phyloP scores from a whole-genome alignment of 495 filamentous ascomycete genomes.

The Penicillium argentinense region DNA sequence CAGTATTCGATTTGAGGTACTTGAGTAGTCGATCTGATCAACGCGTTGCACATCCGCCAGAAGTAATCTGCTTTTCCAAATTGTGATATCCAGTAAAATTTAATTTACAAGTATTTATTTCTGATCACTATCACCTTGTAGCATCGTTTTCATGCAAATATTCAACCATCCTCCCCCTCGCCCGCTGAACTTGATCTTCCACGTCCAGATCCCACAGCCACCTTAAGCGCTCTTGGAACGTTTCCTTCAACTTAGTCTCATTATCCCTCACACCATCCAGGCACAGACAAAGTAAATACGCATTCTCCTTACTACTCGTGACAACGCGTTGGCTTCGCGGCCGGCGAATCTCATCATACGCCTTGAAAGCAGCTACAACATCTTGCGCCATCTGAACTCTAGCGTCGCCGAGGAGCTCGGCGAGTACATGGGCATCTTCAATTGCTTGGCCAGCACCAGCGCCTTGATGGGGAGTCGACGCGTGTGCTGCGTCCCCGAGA shows the following conservation, averaged over 20 bases:
- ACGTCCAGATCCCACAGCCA: slow-evolving; percentile 54
- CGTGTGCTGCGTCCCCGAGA: slow-evolving; percentile 70
- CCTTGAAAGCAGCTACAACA: slow-evolving; percentile 51
- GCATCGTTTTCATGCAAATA: too few relatives aligned
- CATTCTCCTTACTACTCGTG: slow-evolving; percentile 46
- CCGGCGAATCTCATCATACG: slow-evolving; percentile 60
- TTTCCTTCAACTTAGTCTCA: slow-evolving; percentile 40
- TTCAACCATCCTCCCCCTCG: slow-evolving; percentile 17
- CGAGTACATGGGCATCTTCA: slow-evolving; percentile 64
- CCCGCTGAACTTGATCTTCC: slow-evolving; percentile 28
- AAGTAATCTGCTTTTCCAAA: too few relatives aligned
- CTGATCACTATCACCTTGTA: too few relatives aligned
- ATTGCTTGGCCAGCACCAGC: slow-evolving; percentile 68
- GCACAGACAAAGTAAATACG: slow-evolving; percentile 42
- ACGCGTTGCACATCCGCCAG: too few relatives aligned
- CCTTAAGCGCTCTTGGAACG: slow-evolving; percentile 40
- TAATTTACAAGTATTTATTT: too few relatives aligned
- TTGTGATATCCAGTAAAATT: too few relatives aligned
- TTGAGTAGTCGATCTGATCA: too few relatives aligned
- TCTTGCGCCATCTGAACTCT: slow-evolving; percentile 21
- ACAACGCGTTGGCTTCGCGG: slow-evolving; percentile 52
- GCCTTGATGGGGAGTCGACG: slow-evolving; percentile 68
- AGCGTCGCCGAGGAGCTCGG: slow-evolving; percentile 50
- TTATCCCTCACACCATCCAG: slow-evolving; percentile 44
- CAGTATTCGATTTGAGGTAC: too few relatives aligned